Evolutionary conservation across 768 basidiomycete species (phyloP).

Genomic region (Goffeauzyma gilvescens): DNA sequence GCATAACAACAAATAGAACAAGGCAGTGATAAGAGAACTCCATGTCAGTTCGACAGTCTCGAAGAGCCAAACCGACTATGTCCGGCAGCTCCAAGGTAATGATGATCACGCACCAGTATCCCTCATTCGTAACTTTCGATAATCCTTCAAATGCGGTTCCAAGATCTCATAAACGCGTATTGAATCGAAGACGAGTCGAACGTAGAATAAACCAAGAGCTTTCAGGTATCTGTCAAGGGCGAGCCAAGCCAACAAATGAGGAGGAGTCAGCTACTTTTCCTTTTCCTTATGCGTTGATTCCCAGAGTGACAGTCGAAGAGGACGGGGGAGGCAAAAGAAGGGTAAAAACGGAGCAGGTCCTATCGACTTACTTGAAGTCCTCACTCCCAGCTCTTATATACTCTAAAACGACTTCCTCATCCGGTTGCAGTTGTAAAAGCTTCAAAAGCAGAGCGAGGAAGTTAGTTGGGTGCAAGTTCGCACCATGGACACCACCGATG

Average conservation of each 20-base stretch:
- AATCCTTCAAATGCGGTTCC: constrained; percentile 88
- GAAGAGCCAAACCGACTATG: background rate
- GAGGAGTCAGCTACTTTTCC: too few species aligned
- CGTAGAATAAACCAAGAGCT: constrained; percentile 78
- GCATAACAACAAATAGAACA: too few species aligned
- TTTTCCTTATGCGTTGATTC: too few species aligned
- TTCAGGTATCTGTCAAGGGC: constrained; percentile 55
- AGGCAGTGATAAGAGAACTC: too few species aligned
- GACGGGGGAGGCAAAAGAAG: constrained; percentile 4
- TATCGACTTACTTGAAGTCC: constrained; percentile 90
- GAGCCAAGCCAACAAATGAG: too few species aligned
- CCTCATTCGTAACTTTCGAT: constrained; percentile 62
- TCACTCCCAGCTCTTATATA: constrained; percentile 89
- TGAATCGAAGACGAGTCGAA: constrained; percentile 80
- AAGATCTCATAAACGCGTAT: constrained; percentile 81
- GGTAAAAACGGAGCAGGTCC: too few species aligned
- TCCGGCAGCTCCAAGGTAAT: background rate
- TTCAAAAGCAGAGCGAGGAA: constrained; percentile 85
- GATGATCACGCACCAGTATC: constrained; percentile 47
- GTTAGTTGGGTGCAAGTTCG: constrained; percentile 82
- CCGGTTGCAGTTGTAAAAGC: constrained; percentile 86
- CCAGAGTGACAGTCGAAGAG: too few species aligned
- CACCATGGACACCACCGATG: constrained; percentile 77
- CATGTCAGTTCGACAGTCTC: background rate
- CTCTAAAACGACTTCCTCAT: constrained; percentile 89